Base-by-base conservation (phyloP, 2,329 filamentous ascomycete species). In the Sphaerulina musiva region DNA sequence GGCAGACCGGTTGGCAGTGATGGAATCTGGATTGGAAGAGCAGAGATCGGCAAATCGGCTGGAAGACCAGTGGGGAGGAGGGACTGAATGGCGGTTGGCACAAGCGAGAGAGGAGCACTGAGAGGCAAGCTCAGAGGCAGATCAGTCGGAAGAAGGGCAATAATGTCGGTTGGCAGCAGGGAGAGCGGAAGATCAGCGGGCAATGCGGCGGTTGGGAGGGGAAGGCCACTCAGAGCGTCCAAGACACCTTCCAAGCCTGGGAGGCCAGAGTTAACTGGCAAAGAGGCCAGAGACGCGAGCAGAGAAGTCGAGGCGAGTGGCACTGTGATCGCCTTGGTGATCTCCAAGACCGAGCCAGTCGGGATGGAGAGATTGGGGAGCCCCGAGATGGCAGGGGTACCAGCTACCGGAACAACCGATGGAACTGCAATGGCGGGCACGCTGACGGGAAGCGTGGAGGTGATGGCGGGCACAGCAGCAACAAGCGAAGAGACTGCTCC, bases 261-360 rank as follows among this genome's bases (percentile, higher is more conserved):
- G 2, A 53, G n/a, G 40, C 46, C 51, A 34, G 49, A 48, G 17
- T 56, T 56, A 32, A 38, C 41, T 29, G 49, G 54, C 32, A 56
- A 36, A 14, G 31, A 20, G 7, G 54, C 54, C 14, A 56, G 46
- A 12, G 54, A 52, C 6, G 50, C 23, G 17, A 53, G 43, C 14
- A 56, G 12, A 11, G 45, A 45, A 12, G 50, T 50, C 41, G 51
- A 51, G 11, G 54, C 54, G 5, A 56, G 46, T 1, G 54, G 54
- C 5, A 56, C 50, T 3, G 46, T 43, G n/a, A 49, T 46, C 36
- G 26, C 12, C 20, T 43, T 31, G 8, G 46, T 53, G 40, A 56
- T 23, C 17, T 38, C 14, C 4, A 56, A 29, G 36, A 49, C 23
- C 4, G 34, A 34, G 12, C 50, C 54, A 5, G 54, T 56, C 8